Evolutionary conservation across 2,329 filamentous ascomycete species (phyloP).

Genomic region (Fusarium hostae): DNA sequence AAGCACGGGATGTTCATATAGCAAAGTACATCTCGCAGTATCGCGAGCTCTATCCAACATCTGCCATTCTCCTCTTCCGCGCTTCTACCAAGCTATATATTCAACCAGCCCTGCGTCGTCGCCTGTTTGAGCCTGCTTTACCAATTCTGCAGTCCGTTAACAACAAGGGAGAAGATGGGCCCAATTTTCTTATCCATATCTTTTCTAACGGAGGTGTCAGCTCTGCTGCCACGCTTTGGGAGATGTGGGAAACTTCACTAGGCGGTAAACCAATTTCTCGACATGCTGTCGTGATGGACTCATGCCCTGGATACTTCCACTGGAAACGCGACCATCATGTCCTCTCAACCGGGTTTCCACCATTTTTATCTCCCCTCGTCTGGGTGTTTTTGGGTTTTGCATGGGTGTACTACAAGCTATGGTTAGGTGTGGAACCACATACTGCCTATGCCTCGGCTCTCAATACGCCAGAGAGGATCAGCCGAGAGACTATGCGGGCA

Average conservation of each 20-base stretch:
- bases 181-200: conserved; percentile 57
- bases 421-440: conserved; percentile 46
- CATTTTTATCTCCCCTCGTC: conserved; percentile 50
- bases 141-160: conserved; percentile 49
- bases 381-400: conserved; percentile 49
- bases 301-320: conserved; percentile 59
- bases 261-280: conserved; percentile 49
- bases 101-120: conserved; percentile 46
- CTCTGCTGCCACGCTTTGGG: conserved; percentile 52
- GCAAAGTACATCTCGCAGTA: conserved; percentile 62
- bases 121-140: conserved; percentile 53
- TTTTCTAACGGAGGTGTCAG: conserved; percentile 65
- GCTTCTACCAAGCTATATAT: conserved; percentile 53
- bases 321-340: conserved; percentile 55
- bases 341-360: conserved; percentile 51
- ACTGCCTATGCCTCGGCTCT: conserved; percentile 51
- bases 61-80: conserved; percentile 60
- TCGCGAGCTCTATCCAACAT: conserved; percentile 56
- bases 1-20: conserved; percentile 60
- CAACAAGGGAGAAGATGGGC: conserved; percentile 36
- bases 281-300: conserved; percentile 60
- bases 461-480: conserved; percentile 49
- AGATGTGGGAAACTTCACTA: conserved; percentile 32
- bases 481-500: conserved; percentile 56
- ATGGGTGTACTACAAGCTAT: conserved; percentile 47